Base-by-base conservation (phyloP, 1,284 basidiomycete genomes). In the Tilletia walkeri region DNA sequence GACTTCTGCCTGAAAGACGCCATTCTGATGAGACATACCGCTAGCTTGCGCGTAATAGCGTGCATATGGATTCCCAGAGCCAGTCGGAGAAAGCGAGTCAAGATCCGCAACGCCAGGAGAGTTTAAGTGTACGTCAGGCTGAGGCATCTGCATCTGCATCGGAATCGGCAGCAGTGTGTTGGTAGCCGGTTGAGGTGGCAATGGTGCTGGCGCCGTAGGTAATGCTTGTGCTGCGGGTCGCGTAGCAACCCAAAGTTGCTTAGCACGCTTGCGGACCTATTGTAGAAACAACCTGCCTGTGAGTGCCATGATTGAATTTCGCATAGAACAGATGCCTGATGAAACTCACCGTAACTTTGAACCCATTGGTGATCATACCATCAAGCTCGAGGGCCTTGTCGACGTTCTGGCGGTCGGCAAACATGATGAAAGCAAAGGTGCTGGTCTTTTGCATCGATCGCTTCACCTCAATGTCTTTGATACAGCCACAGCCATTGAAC, bases 321-420 rank as follows among this genome's bases (percentile, higher is more conserved):
- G 2, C n/a, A 53, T n/a, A 2, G 47, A 2, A 53, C 4, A n/a
- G 50, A 53, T 56, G 24, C 50, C 1, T 3, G 24, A 53, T 6
- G 1, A 34, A 12, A 56, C 54, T 56, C 34, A 56, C 54, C 10
- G 54, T 34, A 5, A 56, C 12, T 20, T 34, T 30, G 54, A 56
- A 34, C 1, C 54, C 54, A 1, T 56, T 34, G 4, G 34, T 24
- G 20, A 20, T 3, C 4, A 30, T 5, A 30, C 54, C 54, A 34
- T 56, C 54, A 34, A 56, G 54, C 54, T 56, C 54, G n/a, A 56
- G 54, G 20, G 54, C 54, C 12, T 14, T 20, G 12, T 56, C 54
- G 12, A 56, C 20, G 10, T 12, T 34, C 5, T 56, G 24, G 54
- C n/a, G 54, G 12, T 34, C 34, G 4, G 20, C 54, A 56, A 56